phyloP scores from a whole-genome alignment of 306 rosid genomes.

The Gleditsia sinensis region DNA sequence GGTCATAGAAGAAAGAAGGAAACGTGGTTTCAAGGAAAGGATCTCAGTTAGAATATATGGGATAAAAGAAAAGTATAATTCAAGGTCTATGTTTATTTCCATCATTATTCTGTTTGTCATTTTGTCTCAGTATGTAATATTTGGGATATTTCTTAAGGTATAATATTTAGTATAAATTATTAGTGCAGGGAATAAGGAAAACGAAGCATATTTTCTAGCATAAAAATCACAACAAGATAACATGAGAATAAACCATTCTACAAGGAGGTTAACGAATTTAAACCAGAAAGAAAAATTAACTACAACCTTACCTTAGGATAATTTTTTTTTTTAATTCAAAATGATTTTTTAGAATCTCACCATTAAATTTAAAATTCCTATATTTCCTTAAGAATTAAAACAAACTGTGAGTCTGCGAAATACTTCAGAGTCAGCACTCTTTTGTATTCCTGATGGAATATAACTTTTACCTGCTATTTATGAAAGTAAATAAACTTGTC shows the following conservation, averaged over 20 bases:
- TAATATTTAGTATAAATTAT: not conserved
- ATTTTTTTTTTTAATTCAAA: too few species aligned
- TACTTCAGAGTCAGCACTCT: not conserved
- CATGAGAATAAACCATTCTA: not conserved
- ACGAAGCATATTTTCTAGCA: not conserved
- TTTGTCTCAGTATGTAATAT: not conserved
- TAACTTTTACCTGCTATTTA: too few species aligned
- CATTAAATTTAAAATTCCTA: not conserved
- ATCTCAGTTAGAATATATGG: not conserved
- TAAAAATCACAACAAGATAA: not conserved
- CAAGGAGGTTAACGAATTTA: not conserved
- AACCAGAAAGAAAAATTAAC: not conserved
- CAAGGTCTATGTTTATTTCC: not conserved
- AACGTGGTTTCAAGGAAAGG: slow-evolving; percentile 3
- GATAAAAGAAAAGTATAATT: not conserved
- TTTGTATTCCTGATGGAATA: not conserved
- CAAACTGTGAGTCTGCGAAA: not conserved
- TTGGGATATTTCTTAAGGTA: not conserved
- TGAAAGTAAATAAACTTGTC: too few species aligned
- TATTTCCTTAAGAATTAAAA: not conserved
- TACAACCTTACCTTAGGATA: not conserved
- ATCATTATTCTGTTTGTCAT: not conserved
- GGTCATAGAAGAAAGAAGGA: not conserved
- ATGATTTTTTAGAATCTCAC: too few species aligned
- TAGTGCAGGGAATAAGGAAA: not conserved